A percentile compares a stretch with the other conserved stretches of the same genome.
Evolutionary conservation across 2,329 filamentous ascomycete genomes (phyloP).

Genomic region (Herpotrichia juniperi): DNA sequence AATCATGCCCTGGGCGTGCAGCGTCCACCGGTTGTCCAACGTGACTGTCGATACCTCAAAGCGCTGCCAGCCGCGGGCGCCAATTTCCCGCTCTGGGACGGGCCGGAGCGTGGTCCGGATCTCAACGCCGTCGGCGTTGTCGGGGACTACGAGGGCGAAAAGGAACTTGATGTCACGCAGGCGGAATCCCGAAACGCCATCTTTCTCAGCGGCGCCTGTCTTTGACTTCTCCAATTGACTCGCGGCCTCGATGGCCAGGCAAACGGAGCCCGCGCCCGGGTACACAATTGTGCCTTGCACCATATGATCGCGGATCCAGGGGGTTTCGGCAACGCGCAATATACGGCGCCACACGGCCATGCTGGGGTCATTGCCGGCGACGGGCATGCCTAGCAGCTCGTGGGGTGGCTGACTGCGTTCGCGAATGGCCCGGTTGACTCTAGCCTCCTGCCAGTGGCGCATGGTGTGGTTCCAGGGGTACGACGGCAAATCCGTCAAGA

Average conservation of each 20-base stretch:
- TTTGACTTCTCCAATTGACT: slow-evolving; percentile 11
- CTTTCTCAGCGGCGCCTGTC: too few species aligned
- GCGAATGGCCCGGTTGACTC: slow-evolving; percentile 18
- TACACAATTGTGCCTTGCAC: slow-evolving; percentile 40
- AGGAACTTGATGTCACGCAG: slow-evolving; percentile 17
- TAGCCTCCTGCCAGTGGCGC: slow-evolving; percentile 28
- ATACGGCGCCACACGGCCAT: slow-evolving; percentile 54
- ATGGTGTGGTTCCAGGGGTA: slow-evolving; percentile 44
- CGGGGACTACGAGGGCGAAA: slow-evolving; percentile 19
- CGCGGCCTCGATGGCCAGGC: slow-evolving; percentile 38
- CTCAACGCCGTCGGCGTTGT: slow-evolving; percentile 21
- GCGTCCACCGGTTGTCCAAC: slow-evolving; percentile 5
- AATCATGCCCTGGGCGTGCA: slow-evolving; percentile 7
- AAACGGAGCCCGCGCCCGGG: slow-evolving; percentile 37
- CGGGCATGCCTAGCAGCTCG: slow-evolving; percentile 23
- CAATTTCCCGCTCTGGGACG: slow-evolving; percentile 8
- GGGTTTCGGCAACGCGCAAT: slow-evolving; percentile 47
- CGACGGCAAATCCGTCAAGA: slow-evolving; percentile 32
- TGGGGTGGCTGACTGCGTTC: slow-evolving; percentile 25
- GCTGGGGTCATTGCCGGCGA: slow-evolving; percentile 23
- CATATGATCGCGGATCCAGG: slow-evolving; percentile 57
- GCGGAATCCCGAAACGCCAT: background rate
- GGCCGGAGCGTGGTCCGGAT: slow-evolving; percentile 12
- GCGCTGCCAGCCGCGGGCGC: slow-evolving; percentile 3
- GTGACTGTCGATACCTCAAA: slow-evolving; percentile 9